Evolutionary conservation across 2,329 filamentous ascomycete species (phyloP).

Genomic region (Paraphaeosphaeria sporulosa): DNA sequence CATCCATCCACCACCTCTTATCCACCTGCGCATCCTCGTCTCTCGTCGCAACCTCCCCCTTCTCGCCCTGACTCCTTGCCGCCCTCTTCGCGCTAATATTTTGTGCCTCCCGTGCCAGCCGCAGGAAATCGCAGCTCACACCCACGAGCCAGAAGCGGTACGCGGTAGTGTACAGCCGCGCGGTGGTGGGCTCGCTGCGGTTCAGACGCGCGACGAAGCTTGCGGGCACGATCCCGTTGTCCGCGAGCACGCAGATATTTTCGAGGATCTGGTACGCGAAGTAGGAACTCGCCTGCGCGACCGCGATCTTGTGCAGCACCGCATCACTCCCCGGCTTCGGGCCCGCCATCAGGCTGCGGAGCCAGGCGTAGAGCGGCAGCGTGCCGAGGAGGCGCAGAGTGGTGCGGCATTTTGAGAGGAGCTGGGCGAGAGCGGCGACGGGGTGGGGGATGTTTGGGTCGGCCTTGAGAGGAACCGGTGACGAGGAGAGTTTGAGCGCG

Average conservation of each 20-base stretch:
- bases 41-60: slow-evolving; percentile 42
- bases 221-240: slow-evolving; percentile 49
- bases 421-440: slow-evolving; percentile 46
- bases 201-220: slow-evolving; percentile 47
- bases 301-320: slow-evolving; percentile 52
- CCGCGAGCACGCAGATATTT: slow-evolving; percentile 54
- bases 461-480: slow-evolving; percentile 34
- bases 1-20: slow-evolving; percentile 53
- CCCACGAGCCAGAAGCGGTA: slow-evolving; percentile 55
- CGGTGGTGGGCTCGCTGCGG: slow-evolving; percentile 44
- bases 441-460: slow-evolving; percentile 39
- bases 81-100: slow-evolving; percentile 46
- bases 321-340: slow-evolving; percentile 52
- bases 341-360: slow-evolving; percentile 50
- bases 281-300: slow-evolving; percentile 53
- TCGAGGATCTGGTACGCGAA: slow-evolving; percentile 54
- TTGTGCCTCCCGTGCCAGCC: slow-evolving; percentile 53
- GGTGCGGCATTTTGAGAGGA: slow-evolving; percentile 53
- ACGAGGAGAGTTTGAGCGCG: slow-evolving; percentile 42
- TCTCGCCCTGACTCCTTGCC: slow-evolving; percentile 36
- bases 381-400: slow-evolving; percentile 55
- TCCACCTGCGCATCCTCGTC: slow-evolving; percentile 49
- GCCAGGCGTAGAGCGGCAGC: slow-evolving; percentile 55
- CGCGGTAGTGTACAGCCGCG: slow-evolving; percentile 50
- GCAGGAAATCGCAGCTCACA: slow-evolving; percentile 54